Evolutionary conservation across 2,329 filamentous ascomycete species (phyloP).

Genomic region (Cladosporium velox): DNA sequence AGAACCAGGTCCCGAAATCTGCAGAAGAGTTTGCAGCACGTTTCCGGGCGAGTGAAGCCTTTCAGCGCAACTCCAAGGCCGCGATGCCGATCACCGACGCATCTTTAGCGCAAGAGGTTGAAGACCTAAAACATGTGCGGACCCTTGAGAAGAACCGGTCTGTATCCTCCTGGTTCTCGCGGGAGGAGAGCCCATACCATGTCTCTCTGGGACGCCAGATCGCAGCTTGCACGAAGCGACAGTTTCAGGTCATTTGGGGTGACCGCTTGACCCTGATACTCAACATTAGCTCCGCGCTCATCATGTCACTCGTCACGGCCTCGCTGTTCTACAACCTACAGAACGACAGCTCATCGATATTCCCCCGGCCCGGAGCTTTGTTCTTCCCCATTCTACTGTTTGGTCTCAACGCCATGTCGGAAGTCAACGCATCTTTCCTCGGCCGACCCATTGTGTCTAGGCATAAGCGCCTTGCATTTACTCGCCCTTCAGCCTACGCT

Average conservation of each 20-base stretch:
- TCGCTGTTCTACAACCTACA: constrained; percentile 69
- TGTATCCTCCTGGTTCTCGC: not conserved
- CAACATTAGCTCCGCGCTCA: constrained; percentile 60
- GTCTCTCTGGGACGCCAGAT: constrained; percentile 71
- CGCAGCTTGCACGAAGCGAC: constrained; percentile 57
- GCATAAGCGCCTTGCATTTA: constrained; percentile 45
- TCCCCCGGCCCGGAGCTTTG: constrained; percentile 63
- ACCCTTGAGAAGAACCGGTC: constrained; percentile 11
- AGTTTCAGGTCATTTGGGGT: constrained; percentile 67
- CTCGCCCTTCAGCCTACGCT: constrained; percentile 55
- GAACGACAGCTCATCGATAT: constrained; percentile 59
- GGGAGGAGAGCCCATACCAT: constrained; percentile 63
- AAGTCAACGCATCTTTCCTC: constrained; percentile 61
- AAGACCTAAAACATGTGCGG: constrained; percentile 54
- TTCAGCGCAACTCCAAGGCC: constrained; percentile 46
- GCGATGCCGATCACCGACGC: constrained; percentile 39
- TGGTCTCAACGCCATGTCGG: constrained; percentile 63
- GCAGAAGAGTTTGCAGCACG: constrained; percentile 47
- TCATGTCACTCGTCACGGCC: constrained; percentile 63
- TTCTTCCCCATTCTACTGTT: constrained; percentile 68
- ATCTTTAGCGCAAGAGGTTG: constrained; percentile 61
- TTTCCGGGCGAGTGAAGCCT: constrained; percentile 55
- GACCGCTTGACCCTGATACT: constrained; percentile 65
- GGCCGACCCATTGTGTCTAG: constrained; percentile 51
- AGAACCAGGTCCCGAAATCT: constrained; percentile 47